phyloP scores from a whole-genome alignment of 2,329 filamentous ascomycete genomes.

The Phaeosphaeriaceae sp. region DNA sequence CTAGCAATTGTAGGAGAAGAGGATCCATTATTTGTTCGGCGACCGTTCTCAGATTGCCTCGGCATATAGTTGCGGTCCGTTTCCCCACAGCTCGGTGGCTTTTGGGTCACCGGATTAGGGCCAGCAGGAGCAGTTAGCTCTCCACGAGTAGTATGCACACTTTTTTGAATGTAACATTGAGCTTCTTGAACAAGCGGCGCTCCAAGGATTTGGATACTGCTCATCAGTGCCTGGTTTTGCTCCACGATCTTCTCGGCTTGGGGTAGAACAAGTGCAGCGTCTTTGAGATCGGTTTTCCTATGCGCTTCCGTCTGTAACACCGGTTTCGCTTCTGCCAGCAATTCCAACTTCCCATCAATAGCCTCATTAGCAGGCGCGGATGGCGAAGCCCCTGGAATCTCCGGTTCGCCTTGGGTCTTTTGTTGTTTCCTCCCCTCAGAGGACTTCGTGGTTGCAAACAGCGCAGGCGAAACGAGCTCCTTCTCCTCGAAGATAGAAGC shows the following conservation, averaged over 20 bases:
- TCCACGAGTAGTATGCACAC: too few relatives aligned
- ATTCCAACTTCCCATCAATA: conserved; percentile 1
- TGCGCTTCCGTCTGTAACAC: neutral
- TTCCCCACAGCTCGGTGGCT: too few relatives aligned
- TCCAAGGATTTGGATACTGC: neutral
- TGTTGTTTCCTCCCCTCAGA: conserved; percentile 3
- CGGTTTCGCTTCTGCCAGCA: neutral
- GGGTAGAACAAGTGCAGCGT: conserved; percentile 4
- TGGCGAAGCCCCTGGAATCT: neutral
- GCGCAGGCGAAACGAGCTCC: neutral
- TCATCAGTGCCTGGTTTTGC: conserved; percentile 2
- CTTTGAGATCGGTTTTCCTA: neutral
- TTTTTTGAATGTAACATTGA: too few relatives aligned
- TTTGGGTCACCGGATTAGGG: too few relatives aligned
- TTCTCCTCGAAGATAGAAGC: neutral
- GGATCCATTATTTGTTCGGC: conserved; percentile 23
- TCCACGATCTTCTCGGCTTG: neutral
- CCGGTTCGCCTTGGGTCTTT: conserved; percentile 2
- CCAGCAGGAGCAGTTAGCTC: too few relatives aligned
- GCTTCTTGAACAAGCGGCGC: too few relatives aligned
- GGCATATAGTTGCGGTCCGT: too few relatives aligned
- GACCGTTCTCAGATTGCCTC: conserved; percentile 24
- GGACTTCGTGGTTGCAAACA: conserved; percentile 4
- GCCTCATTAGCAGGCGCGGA: neutral
- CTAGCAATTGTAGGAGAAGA: conserved; percentile 28